A percentile compares a stretch with the other conserved stretches of the same genome.
Conservation (phyloP, 352 stramenopile genomes). For the Phytophthora boehmeriae region DNA sequence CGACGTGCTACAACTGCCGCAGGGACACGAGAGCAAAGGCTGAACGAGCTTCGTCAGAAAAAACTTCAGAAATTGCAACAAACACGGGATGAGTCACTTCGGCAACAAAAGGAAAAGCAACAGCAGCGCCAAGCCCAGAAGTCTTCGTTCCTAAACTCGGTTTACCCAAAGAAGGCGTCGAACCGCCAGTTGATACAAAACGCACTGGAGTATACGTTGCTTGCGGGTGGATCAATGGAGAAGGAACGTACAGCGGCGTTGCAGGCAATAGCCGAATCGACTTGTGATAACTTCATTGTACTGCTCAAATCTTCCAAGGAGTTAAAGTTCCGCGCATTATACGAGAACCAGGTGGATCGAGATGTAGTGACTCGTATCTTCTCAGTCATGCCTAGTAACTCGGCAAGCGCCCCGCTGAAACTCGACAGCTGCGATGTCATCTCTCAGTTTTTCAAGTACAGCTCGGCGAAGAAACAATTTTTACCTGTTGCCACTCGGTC, state of each 20-base stretch:
- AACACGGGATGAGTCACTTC: conserved; percentile 37
- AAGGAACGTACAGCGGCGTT: conserved; percentile 57
- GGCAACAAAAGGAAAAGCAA: conserved; percentile 38
- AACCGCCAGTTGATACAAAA: conserved; percentile 83
- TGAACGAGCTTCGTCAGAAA: conserved; percentile 57
- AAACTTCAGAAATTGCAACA: conserved; percentile 73
- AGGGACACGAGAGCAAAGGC: conserved; percentile 29
- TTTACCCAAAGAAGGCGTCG: conserved; percentile 46
- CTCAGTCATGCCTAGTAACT: conserved; percentile 36
- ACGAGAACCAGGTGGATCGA: conserved; percentile 64
- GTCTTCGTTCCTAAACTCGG: conserved; percentile 7
- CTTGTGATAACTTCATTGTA: conserved; percentile 76
- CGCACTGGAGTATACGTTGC: conserved; percentile 77
- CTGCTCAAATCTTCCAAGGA: conserved; percentile 76
- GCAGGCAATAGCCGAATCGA: conserved; percentile 45
- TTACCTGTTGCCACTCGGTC: conserved; percentile 60
- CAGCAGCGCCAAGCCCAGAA: conserved; percentile 18
- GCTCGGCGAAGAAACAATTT: conserved; percentile 85
- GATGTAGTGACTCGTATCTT: conserved; percentile 50
- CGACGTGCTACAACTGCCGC: neutral
- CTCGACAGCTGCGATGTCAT: conserved; percentile 36
- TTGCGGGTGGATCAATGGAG: conserved; percentile 67
- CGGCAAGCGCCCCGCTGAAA: conserved; percentile 32
- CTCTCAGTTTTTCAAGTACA: conserved; percentile 86
- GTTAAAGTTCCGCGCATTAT: conserved; percentile 76